Conservation (phyloP, 805 yeast genomes). For the Teunomyces panamensis region DNA sequence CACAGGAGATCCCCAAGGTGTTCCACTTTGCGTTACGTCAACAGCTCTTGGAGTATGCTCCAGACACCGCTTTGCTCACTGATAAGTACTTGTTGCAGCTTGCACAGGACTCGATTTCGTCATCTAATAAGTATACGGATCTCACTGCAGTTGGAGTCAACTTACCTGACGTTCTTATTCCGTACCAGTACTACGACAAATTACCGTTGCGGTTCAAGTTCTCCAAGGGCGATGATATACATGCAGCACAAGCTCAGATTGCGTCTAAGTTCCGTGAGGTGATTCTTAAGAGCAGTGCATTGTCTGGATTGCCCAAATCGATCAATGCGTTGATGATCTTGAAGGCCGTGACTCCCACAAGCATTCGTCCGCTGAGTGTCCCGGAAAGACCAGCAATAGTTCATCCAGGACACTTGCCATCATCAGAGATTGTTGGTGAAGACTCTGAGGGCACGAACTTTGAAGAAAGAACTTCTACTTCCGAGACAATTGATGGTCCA, state of each 20-base stretch:
- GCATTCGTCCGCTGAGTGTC: conserved; percentile 19
- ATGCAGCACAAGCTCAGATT: conserved; percentile 28
- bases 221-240: conserved; percentile 32
- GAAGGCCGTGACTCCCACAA: conserved; percentile 61
- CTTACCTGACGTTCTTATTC: conserved; percentile 41
- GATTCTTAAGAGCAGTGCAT: conserved; percentile 70
- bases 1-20: conserved; percentile 73
- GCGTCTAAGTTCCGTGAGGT: conserved; percentile 71
- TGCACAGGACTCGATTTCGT: conserved; percentile 39
- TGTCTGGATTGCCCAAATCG: conserved; percentile 80
- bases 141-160: conserved; percentile 40
- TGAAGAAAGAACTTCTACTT: conserved; percentile 14
- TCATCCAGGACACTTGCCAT: conserved; percentile 32
- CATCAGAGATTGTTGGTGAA: conserved; percentile 38
- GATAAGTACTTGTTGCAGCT: conserved; percentile 30
- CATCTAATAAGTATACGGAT: conserved; percentile 37
- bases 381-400: conserved; percentile 30
- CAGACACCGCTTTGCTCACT: conserved; percentile 27
- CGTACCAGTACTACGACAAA: conserved; percentile 35
- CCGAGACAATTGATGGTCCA: conserved; percentile 42
- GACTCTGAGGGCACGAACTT: conserved; percentile 38
- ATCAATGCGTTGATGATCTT: conserved; percentile 73
- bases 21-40: conserved; percentile 64
- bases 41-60: conserved; percentile 34
- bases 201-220: conserved; percentile 38